phyloP scores from a whole-genome alignment of 345 rosid species.

The Eucalyptus viminalis region DNA sequence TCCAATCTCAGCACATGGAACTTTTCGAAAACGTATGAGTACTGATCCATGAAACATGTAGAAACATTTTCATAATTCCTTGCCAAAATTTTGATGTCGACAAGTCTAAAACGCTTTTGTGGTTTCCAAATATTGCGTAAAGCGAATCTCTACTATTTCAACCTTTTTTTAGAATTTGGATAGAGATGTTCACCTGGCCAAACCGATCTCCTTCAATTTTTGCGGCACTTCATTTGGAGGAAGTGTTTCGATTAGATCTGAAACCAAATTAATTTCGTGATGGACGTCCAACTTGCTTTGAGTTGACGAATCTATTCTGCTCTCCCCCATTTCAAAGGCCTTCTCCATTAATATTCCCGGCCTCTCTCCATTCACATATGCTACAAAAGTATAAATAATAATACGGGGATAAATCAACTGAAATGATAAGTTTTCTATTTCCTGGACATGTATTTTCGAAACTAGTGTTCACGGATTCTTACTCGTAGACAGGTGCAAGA shows the following conservation, averaged over 20 bases:
- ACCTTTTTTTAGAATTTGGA: not conserved
- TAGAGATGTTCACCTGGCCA: slow-evolving; percentile 8
- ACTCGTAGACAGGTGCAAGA: slow-evolving; percentile 13
- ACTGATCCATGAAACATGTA: not conserved
- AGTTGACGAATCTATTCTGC: not conserved
- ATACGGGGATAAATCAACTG: not conserved
- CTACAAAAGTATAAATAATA: not conserved
- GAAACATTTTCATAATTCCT: not conserved
- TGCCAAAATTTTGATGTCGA: not conserved
- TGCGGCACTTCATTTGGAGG: not conserved
- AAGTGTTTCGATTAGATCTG: not conserved
- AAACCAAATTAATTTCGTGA: slow-evolving; percentile 18
- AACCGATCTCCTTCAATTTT: slow-evolving; percentile 21
- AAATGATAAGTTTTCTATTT: not conserved
- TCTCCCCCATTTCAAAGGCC: not conserved
- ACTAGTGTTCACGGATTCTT: not conserved
- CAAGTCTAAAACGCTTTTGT: rapidly evolving
- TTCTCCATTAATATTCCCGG: not conserved
- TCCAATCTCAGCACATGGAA: not conserved
- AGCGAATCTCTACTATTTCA: not conserved
- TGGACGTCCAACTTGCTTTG: slow-evolving; percentile 3
- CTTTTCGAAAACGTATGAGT: not conserved
- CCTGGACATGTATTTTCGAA: not conserved
- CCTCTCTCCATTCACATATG: not conserved
- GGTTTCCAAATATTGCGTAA: not conserved